phyloP scores from a whole-genome alignment of 345 rosid genomes.

The Gossypium raimondii region DNA sequence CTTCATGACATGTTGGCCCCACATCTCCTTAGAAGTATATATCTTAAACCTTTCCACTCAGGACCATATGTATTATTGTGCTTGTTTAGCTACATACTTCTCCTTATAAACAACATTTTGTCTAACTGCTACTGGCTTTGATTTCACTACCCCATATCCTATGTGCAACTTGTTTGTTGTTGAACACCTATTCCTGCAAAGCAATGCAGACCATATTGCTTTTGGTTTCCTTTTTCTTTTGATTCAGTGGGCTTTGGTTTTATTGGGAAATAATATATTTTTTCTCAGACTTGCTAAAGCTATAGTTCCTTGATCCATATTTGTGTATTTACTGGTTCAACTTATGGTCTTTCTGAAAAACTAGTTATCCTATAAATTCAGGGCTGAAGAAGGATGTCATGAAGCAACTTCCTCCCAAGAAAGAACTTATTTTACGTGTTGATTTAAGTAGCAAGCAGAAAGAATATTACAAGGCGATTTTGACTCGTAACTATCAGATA shows the following conservation, averaged over 20 bases:
- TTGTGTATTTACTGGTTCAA: background rate
- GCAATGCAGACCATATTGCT: background rate
- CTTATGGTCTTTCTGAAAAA: conserved; percentile 7
- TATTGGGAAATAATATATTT: background rate
- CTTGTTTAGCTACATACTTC: background rate
- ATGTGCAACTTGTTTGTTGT: background rate
- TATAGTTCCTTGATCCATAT: background rate
- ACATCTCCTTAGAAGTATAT: conserved; percentile 91
- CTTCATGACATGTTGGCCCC: conserved; percentile 99
- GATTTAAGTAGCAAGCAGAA: conserved; percentile 90
- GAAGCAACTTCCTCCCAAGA: conserved; percentile 98
- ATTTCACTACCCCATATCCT: background rate
- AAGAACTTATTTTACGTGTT: conserved; percentile 95
- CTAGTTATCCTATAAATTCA: conserved; percentile 30
- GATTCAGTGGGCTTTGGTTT: background rate
- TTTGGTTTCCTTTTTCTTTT: background rate
- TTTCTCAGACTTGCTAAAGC: background rate
- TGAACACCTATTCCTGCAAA: background rate
- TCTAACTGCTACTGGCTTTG: background rate
- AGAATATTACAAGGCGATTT: conserved; percentile 96
- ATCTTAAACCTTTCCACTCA: background rate
- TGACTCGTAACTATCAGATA: conserved; percentile 89
- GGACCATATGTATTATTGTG: background rate
- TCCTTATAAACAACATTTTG: background rate
- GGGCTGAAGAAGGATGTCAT: conserved; percentile 99